Conservation (phyloP, 208 protist species). For the Crithidia bombi region DNA sequence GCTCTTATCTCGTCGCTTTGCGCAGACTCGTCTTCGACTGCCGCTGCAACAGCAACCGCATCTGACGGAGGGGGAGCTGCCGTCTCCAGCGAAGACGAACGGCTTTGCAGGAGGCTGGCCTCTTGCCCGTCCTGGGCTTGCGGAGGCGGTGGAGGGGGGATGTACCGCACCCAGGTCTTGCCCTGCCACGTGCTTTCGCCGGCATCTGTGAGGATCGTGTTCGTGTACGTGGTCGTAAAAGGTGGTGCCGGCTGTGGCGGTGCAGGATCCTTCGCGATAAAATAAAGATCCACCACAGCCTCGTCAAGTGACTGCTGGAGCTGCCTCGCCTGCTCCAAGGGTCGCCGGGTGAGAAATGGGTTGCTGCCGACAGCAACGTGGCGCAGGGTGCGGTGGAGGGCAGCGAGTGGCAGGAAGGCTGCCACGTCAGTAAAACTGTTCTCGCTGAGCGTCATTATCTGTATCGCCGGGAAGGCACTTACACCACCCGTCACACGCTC, state of each 20-base stretch:
- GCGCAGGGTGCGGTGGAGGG: conserved; percentile 67
- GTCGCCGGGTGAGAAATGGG: conserved; percentile 39
- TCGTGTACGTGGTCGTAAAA: not conserved
- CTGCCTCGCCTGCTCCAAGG: conserved; percentile 22
- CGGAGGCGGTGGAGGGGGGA: conserved; percentile 6
- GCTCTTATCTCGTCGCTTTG: not conserved
- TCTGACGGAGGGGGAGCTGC: not conserved
- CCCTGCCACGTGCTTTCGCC: conserved; percentile 19
- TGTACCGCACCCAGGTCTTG: conserved; percentile 32
- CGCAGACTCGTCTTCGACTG: not conserved
- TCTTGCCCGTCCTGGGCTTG: conserved; percentile 14
- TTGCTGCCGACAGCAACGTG: conserved; percentile 72
- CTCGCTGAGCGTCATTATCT: conserved; percentile 65
- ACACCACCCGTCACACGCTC: not conserved
- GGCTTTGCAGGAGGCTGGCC: not conserved
- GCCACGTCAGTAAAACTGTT: conserved; percentile 61
- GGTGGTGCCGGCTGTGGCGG: not conserved
- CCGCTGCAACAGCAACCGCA: not conserved
- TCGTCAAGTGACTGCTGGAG: conserved; percentile 50
- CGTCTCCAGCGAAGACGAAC: conserved; percentile 10
- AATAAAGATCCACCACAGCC: conserved; percentile 69
- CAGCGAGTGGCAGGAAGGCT: conserved; percentile 53
- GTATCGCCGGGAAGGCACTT: conserved; percentile 60
- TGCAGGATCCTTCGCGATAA: conserved; percentile 20
- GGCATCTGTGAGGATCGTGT: not conserved